Percentiles rank a stretch among this genome's conserved stretches.
phyloP scores from a whole-genome alignment of 169 alveolate species.

The Plasmodium blacklocki region DNA sequence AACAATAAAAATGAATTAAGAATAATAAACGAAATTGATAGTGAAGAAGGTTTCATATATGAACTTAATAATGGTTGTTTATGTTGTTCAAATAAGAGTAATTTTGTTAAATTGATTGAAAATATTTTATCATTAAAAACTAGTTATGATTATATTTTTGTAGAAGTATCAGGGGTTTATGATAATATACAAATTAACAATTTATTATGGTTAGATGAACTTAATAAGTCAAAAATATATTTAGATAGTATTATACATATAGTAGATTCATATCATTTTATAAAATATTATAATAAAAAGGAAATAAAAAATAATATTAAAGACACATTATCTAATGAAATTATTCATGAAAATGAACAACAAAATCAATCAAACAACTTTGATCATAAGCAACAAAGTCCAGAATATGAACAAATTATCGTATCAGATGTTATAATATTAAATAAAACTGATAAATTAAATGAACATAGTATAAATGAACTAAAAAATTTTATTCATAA shows the following conservation, averaged over 20 bases:
- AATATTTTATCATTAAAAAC: slow-evolving; percentile 55
- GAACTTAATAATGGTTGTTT: slow-evolving; percentile 74
- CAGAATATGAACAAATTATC: slow-evolving; percentile 45
- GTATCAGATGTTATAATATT: slow-evolving; percentile 68
- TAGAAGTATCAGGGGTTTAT: slow-evolving; percentile 71
- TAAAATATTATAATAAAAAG: background rate
- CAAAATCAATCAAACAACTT: background rate
- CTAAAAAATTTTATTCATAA: slow-evolving; percentile 37
- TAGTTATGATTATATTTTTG: slow-evolving; percentile 54
- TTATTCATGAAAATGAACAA: slow-evolving; percentile 6
- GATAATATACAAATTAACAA: slow-evolving; percentile 68
- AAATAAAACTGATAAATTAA: slow-evolving; percentile 71
- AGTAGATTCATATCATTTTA: slow-evolving; percentile 52
- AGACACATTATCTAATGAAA: background rate
- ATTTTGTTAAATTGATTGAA: slow-evolving; percentile 69
- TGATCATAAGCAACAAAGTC: background rate
- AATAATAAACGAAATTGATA: slow-evolving; percentile 65
- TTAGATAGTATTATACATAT: slow-evolving; percentile 67
- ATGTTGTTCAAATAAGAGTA: slow-evolving; percentile 75
- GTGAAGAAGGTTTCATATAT: slow-evolving; percentile 69
- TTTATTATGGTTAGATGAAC: slow-evolving; percentile 68
- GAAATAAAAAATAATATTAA: no score
- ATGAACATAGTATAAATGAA: slow-evolving; percentile 18
- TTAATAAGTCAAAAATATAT: slow-evolving; percentile 67
- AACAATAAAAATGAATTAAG: slow-evolving; percentile 5